phyloP scores from a whole-genome alignment of 2,329 filamentous ascomycete genomes.

The Cladosporium sp. region DNA sequence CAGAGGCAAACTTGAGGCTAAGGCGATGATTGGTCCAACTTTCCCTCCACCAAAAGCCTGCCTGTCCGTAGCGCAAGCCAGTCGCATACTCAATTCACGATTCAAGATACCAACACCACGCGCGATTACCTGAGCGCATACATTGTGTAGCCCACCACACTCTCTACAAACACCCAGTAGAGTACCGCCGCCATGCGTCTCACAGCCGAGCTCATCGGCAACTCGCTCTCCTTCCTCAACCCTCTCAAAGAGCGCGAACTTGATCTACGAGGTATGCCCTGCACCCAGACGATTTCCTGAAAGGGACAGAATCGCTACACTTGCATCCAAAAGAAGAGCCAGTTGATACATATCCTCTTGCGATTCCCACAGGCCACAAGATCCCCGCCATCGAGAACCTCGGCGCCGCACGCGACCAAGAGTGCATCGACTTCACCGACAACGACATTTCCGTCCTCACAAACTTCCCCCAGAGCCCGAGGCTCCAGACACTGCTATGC shows the following conservation, averaged over 20 bases:
- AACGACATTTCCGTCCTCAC: conserved; percentile 89
- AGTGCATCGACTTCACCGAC: conserved; percentile 97
- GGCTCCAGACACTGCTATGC: conserved; percentile 82
- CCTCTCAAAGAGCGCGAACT: conserved; percentile 98
- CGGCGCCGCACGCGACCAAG: conserved; percentile 91
- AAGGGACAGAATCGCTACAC: conserved; percentile 96
- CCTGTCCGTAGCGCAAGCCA: not conserved
- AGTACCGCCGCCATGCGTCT: conserved; percentile 70
- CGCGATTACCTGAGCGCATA: not conserved
- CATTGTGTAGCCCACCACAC: not conserved
- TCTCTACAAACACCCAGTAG: not conserved
- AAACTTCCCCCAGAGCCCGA: conserved; percentile 90
- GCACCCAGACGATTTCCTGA: conserved; percentile 54
- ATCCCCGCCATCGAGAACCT: conserved; percentile 97
- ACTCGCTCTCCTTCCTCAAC: conserved; percentile 96
- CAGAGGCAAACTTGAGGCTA: not conserved
- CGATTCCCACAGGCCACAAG: conserved; percentile 78
- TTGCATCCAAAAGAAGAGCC: conserved; percentile 40
- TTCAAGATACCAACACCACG: not conserved
- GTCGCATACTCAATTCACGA: not conserved
- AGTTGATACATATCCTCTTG: conserved; percentile 47
- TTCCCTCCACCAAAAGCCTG: not conserved
- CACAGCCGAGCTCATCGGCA: conserved; percentile 90
- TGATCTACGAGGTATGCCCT: conserved; percentile 92
- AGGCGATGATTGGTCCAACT: not conserved